These are phyloP conservation scores for Gynochthodes officinalis DNA, from an alignment of 257 asterid species.

Conservation along the genomic window DNA sequence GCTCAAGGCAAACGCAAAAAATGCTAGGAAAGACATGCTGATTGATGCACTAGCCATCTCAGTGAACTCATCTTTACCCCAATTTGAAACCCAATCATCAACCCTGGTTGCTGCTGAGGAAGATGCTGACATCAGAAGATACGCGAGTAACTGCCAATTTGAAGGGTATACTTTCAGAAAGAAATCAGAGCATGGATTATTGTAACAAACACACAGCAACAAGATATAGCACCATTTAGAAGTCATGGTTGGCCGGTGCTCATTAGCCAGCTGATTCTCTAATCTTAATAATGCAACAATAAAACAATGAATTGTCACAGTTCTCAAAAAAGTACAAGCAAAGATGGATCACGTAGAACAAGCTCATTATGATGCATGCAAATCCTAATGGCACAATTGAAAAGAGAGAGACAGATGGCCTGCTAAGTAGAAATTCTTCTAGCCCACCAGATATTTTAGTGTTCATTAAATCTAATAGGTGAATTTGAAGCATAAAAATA, in stretches of 20 bases:
- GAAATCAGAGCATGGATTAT: background rate
- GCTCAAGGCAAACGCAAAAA: constrained; percentile 65
- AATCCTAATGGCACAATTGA: background rate
- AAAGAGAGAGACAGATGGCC: background rate
- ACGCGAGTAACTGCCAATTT: constrained; percentile 59
- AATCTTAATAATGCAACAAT: background rate
- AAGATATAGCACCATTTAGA: background rate
- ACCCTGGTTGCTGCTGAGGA: constrained; percentile 87
- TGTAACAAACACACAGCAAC: background rate
- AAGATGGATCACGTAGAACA: background rate
- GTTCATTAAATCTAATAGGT: background rate
- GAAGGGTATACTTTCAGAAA: background rate
- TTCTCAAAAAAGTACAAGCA: background rate
- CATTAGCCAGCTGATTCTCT: background rate
- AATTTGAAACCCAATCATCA: constrained; percentile 75
- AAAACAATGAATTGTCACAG: background rate
- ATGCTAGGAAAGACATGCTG: constrained; percentile 71
- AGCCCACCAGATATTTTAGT: background rate
- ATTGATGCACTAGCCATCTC: constrained; percentile 77
- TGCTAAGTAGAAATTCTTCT: too few species aligned
- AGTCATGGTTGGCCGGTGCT: background rate
- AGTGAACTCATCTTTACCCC: constrained; percentile 84
- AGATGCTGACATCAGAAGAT: constrained; percentile 84
- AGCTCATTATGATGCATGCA: background rate
- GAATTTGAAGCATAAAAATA: background rate